These are phyloP conservation scores for Quercus lobata DNA, from an alignment of 331 rosid species.

Conservation along the genomic window DNA sequence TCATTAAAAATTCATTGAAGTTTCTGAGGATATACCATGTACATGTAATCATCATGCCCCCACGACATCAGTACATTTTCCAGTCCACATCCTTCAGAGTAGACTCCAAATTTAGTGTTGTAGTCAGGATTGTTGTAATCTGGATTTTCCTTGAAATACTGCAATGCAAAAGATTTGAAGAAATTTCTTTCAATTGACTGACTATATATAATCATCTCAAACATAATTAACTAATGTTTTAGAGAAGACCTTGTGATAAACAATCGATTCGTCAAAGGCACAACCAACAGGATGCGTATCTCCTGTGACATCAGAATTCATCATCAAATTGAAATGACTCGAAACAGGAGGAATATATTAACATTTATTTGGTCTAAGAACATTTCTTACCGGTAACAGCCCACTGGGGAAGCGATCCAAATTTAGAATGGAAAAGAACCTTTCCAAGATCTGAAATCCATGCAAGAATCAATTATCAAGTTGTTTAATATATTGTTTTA, in stretches of 20 bases:
- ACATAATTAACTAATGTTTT: not conserved
- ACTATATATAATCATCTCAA: not conserved
- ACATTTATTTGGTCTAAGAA: not conserved
- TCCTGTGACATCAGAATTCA: not conserved
- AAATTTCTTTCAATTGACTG: not conserved
- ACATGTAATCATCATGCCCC: conserved; percentile 43
- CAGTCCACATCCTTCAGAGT: conserved; percentile 30
- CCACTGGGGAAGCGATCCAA: conserved; percentile 35
- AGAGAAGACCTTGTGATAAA: conserved; percentile 17
- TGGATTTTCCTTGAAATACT: conserved; percentile 30
- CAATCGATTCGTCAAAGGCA: conserved; percentile 24
- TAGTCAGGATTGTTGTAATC: conserved; percentile 12
- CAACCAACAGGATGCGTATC: conserved; percentile 33
- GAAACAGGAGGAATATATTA: not conserved
- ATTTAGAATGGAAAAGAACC: conserved; percentile 24
- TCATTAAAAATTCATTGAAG: not conserved
- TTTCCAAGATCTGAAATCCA: conserved; percentile 29
- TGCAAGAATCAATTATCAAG: not conserved
- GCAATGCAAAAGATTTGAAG: not conserved
- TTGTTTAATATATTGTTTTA: too few species aligned
- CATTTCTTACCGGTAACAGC: conserved; percentile 28
- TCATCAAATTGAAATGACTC: not conserved
- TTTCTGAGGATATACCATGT: conserved; percentile 4
- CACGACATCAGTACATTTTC: conserved; percentile 27
- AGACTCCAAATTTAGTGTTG: conserved; percentile 20